A percentile compares a stretch with the other conserved stretches of the same genome.
Conservation (phyloP, 2,329 filamentous ascomycete species). For the Periglandula ipomoeae region DNA sequence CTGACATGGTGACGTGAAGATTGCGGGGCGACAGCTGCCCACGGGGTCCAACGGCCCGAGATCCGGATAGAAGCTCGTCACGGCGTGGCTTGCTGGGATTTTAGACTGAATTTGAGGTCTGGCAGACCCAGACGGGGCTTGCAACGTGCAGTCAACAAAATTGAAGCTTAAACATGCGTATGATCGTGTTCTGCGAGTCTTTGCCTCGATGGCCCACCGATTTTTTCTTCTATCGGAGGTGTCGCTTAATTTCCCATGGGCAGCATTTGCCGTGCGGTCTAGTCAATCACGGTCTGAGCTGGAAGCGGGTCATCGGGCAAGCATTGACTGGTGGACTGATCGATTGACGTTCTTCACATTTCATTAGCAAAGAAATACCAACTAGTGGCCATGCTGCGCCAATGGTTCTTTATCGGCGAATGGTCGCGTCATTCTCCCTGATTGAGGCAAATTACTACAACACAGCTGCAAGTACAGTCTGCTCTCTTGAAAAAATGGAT, state of each 20-base stretch:
- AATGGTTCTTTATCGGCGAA: neutral
- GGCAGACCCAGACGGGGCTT: no score
- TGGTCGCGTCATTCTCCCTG: neutral
- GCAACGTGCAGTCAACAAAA: neutral
- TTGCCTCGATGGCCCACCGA: neutral
- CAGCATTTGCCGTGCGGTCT: neutral
- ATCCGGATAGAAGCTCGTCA: no score
- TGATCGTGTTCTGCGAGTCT: neutral
- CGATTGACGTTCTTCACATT: neutral
- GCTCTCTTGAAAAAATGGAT: neutral
- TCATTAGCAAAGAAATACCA: neutral
- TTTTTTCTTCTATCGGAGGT: neutral
- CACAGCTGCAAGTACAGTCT: neutral
- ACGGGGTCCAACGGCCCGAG: no score
- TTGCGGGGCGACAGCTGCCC: no score
- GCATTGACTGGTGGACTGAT: neutral
- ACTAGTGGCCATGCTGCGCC: neutral
- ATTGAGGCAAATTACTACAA: neutral
- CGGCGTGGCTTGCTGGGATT: slow-evolving; percentile 23
- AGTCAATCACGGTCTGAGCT: neutral
- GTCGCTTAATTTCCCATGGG: neutral
- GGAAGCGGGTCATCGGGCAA: neutral
- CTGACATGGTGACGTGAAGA: no score
- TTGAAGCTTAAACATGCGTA: neutral
- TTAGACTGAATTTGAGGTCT: slow-evolving; percentile 30